phyloP scores from a whole-genome alignment of 2,329 filamentous ascomycete genomes.

The Phialemonium atrogriseum region DNA sequence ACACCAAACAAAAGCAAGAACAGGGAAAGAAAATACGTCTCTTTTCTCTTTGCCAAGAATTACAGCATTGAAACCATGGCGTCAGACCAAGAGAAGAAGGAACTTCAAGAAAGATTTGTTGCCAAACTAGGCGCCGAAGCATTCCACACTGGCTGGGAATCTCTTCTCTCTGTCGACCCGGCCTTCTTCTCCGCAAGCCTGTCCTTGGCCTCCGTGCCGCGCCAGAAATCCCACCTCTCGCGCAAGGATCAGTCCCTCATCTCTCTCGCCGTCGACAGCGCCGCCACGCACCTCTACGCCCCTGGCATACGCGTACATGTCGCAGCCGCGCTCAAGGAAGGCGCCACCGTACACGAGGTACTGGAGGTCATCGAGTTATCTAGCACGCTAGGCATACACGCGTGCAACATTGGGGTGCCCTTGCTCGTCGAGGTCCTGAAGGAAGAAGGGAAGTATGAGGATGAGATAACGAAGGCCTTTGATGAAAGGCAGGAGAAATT shows the following conservation, averaged over 20 bases:
- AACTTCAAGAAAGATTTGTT: constrained; percentile 15
- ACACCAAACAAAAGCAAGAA: constrained; percentile 1
- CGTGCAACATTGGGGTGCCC: constrained; percentile 36
- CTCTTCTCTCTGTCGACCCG: constrained; percentile 15
- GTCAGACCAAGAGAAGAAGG: constrained; percentile 7
- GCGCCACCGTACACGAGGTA: constrained; percentile 31
- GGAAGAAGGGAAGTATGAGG: constrained; percentile 25
- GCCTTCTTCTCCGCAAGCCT: constrained; percentile 17
- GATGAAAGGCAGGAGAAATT: constrained; percentile 25
- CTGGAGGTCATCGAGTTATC: constrained; percentile 35
- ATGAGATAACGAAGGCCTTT: constrained; percentile 22
- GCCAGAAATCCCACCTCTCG: constrained; percentile 21
- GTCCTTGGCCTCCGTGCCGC: constrained; percentile 16
- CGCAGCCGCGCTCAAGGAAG: constrained; percentile 25
- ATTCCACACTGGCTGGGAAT: constrained; percentile 18
- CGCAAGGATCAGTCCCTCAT: constrained; percentile 33
- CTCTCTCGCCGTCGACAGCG: constrained; percentile 31
- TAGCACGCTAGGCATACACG: constrained; percentile 35
- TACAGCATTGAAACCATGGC: too few relatives aligned
- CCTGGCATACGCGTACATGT: constrained; percentile 33
- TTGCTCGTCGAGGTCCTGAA: constrained; percentile 35
- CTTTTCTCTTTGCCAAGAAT: too few relatives aligned
- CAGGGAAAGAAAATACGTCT: too few relatives aligned
- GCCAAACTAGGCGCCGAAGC: constrained; percentile 11
- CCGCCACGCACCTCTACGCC: constrained; percentile 33